These are phyloP conservation scores for Somion occarium DNA, from an alignment of 1,284 basidiomycete genomes.

Conservation along the genomic window DNA sequence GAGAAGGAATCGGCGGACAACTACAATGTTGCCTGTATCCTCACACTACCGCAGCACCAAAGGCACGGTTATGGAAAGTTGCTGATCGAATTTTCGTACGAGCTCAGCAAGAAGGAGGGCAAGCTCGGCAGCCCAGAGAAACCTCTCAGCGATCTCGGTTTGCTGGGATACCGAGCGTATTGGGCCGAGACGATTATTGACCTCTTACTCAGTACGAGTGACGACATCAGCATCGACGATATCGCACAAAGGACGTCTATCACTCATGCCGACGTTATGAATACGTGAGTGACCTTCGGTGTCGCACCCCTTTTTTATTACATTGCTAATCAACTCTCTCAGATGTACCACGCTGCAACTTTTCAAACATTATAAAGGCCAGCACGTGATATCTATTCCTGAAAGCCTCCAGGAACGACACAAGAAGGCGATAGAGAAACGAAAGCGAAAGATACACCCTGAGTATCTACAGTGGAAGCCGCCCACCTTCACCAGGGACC, in stretches of 20 bases:
- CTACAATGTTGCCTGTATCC: constrained; percentile 99
- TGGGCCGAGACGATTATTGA: constrained; percentile 99
- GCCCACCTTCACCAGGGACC: constrained; percentile 85
- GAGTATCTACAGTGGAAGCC: constrained; percentile 91
- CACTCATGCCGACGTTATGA: constrained; percentile 95
- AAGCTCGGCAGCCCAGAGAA: constrained; percentile 98
- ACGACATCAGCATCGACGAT: constrained; percentile 93
- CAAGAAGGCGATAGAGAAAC: constrained; percentile 80
- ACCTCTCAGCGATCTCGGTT: constrained; percentile 91
- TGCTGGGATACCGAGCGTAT: constrained; percentile 92
- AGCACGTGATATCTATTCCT: constrained; percentile 91
- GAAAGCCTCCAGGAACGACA: constrained; percentile 91
- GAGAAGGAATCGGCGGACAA: constrained; percentile 98
- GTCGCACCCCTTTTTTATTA: constrained; percentile 6
- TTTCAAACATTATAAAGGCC: constrained; percentile 95
- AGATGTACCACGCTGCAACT: constrained; percentile 93
- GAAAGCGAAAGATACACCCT: constrained; percentile 76
- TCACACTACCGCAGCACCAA: constrained; percentile 97
- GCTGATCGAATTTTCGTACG: constrained; percentile 98
- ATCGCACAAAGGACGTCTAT: constrained; percentile 97
- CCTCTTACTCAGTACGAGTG: constrained; percentile 68
- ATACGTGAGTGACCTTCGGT: constrained; percentile 81
- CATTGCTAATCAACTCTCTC: constrained; percentile 11
- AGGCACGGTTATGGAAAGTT: constrained; percentile 93
- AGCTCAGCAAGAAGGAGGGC: constrained; percentile 93